These are phyloP conservation scores for Edaphochlamys debaryana DNA, from an alignment of 139 green algal genomes.

Conservation along the genomic window DNA sequence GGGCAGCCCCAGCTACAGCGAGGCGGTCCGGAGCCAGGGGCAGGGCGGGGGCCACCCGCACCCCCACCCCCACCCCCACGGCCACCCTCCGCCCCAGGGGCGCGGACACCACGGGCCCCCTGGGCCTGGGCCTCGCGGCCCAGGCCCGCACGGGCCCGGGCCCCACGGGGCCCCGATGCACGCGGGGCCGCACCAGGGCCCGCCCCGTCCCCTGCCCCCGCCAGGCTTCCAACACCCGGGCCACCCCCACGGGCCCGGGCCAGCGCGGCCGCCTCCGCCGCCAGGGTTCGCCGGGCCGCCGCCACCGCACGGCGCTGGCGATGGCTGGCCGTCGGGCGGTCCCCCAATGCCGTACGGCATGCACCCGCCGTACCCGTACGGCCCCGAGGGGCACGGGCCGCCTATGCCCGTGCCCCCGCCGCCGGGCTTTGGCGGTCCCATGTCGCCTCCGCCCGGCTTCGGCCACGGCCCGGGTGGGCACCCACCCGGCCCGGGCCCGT, in stretches of 20 bases:
- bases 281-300: background rate
- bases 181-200: too few relatives aligned
- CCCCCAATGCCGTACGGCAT: constrained; percentile 4
- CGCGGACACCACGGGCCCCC: too few relatives aligned
- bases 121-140: too few relatives aligned
- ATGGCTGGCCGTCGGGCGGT: too few relatives aligned
- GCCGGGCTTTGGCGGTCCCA: background rate
- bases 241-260: too few relatives aligned
- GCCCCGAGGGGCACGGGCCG: background rate
- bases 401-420: background rate
- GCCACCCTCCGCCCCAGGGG: background rate
- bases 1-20: background rate
- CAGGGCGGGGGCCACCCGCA: background rate
- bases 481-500: background rate
- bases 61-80: background rate
- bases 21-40: background rate
- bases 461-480: background rate
- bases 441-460: background rate
- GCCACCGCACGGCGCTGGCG: background rate
- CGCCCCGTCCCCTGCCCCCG: background rate
- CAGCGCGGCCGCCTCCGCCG: background rate
- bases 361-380: background rate
- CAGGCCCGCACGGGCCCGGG: too few relatives aligned
- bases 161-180: too few relatives aligned
- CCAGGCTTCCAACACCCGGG: constrained; percentile 3